Evolutionary conservation across 2,329 filamentous ascomycete species (phyloP).

Genomic region (Neonectria faginata): DNA sequence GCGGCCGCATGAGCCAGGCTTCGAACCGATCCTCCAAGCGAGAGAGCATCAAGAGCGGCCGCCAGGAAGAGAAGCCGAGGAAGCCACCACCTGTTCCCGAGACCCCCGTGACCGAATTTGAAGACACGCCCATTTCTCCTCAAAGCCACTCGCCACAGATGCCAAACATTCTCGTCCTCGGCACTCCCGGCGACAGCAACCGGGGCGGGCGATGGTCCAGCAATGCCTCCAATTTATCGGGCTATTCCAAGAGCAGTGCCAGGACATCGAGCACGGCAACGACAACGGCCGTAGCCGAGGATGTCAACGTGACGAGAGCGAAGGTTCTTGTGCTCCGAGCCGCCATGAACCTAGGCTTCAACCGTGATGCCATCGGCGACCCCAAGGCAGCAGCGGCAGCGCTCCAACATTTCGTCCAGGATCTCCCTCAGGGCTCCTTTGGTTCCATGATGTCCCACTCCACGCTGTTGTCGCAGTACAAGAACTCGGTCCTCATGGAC

Average conservation of each 20-base stretch:
- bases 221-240: constrained; percentile 80
- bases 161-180: constrained; percentile 89
- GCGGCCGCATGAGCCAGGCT: constrained; percentile 60
- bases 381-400: constrained; percentile 62
- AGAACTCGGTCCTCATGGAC: constrained; percentile 81
- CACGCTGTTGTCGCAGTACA: constrained; percentile 81
- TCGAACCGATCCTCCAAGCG: constrained; percentile 67
- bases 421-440: constrained; percentile 81
- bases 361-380: constrained; percentile 65
- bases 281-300: constrained; percentile 75
- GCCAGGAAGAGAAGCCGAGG: constrained; percentile 61
- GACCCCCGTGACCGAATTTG: constrained; percentile 94
- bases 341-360: constrained; percentile 85
- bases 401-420: constrained; percentile 81
- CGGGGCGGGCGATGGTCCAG: constrained; percentile 83
- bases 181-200: constrained; percentile 71
- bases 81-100: constrained; percentile 74
- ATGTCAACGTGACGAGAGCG: constrained; percentile 80
- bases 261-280: constrained; percentile 79
- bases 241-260: constrained; percentile 78
- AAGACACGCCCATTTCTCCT: constrained; percentile 86
- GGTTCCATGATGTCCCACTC: constrained; percentile 78
- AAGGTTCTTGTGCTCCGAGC: constrained; percentile 86
- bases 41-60: constrained; percentile 62
- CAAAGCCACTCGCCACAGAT: constrained; percentile 80